These are phyloP conservation scores for Leptographium galeiforme DNA, from an alignment of 2,329 filamentous ascomycete species.

Conservation along the genomic window DNA sequence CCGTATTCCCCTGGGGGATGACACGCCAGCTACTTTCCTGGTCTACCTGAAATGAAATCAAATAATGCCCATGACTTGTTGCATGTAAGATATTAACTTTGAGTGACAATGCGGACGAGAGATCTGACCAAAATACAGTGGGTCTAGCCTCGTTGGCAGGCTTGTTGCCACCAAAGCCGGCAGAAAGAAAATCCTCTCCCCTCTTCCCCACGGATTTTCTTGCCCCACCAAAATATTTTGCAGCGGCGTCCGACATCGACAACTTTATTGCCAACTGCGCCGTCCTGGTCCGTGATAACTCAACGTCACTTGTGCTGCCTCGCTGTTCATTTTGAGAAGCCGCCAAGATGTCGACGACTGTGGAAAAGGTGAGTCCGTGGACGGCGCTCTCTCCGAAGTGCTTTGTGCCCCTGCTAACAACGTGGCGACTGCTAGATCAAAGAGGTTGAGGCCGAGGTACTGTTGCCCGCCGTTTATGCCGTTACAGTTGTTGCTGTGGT, in stretches of 20 bases:
- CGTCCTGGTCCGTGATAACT: background rate
- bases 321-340: background rate
- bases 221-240: constrained; percentile 9
- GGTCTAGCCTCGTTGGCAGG: background rate
- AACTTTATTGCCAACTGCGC: background rate
- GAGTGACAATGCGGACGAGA: too few relatives aligned
- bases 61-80: background rate
- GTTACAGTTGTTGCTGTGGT: background rate
- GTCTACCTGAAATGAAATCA: background rate
- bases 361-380: constrained; percentile 61
- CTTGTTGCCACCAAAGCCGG: background rate
- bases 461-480: too few relatives aligned
- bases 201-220: constrained; percentile 9
- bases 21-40: background rate
- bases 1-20: background rate
- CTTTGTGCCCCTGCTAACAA: constrained; percentile 11
- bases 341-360: constrained; percentile 80
- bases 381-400: background rate
- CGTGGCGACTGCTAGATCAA: constrained; percentile 55
- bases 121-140: background rate
- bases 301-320: background rate
- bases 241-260: background rate
- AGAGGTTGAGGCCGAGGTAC: constrained; percentile 86
- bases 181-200: background rate
- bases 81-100: too few relatives aligned